Base-by-base conservation (phyloP, 140 eudicot genomes). In the Stevia rebaudiana region DNA sequence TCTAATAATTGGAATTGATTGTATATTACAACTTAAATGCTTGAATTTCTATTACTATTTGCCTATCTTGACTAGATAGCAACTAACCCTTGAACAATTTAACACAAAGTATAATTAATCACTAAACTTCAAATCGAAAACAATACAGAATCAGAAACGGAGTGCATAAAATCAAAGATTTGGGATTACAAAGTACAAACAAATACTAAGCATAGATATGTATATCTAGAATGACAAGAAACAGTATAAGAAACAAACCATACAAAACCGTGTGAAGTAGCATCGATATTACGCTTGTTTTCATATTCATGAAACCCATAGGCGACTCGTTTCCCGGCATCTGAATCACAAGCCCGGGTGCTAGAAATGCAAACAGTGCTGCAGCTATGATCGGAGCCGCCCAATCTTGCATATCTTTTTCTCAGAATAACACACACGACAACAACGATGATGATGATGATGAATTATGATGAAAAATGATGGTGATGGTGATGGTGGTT, bases 251-350 rank as follows among this genome's bases (percentile, higher is more conserved):
- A 22, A 91, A 79, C 90, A 91, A 81, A 84, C 87, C 95, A 71
- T 82, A 91, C 16, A 91, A 65, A 58, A 87, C 81, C 2, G 89
- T 64, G 66, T 91, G 98, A 23, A 92, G 51, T 10, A 92, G 54
- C 74, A 92, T 81, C 52, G 98, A 83, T 24, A 80, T 66, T 4
- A 82, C 53, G 59, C 82, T 92, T 1, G 98, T 92, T 84, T 92
- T 92, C 96, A 92, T 84, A 83, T 87, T 85, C 84, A 92, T 66
- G 75, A 87, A 92, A 47, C 84, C 98, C 3, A 92, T 76, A 0
- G 95, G 89, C 2, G 71, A 65, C 9, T 85, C 73, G 48, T 83
- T 92, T 50, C 96, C 98, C 0, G 98, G 98, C 55, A 87, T 65
- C 74, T 92, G 98, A 61, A 91, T 58, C 40, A 91, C 61, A 25